These are phyloP conservation scores for Salix caprea DNA, from an alignment of 345 rosid species.

Conservation along the genomic window DNA sequence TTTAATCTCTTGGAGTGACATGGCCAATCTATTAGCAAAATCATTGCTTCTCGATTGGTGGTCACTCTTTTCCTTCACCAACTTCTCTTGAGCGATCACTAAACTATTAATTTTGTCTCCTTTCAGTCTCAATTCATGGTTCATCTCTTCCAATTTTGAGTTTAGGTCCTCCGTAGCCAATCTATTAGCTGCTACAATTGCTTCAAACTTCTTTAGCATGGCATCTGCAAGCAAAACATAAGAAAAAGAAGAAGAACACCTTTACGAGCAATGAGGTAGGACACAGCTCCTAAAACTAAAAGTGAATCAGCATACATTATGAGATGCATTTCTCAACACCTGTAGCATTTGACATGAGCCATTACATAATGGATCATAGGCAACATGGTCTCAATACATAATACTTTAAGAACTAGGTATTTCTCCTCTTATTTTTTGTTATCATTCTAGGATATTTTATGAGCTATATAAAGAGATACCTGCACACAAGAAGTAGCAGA, in stretches of 20 bases:
- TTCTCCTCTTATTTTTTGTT: background rate
- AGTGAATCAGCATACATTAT: background rate
- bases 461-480: background rate
- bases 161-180: conserved; percentile 49
- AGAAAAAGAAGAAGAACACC: background rate
- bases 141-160: conserved; percentile 51
- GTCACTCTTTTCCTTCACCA: conserved; percentile 55
- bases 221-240: conserved; percentile 43
- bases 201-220: conserved; percentile 47
- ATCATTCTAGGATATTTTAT: background rate
- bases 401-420: background rate
- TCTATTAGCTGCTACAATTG: conserved; percentile 32
- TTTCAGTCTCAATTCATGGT: conserved; percentile 44
- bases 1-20: conserved; percentile 46
- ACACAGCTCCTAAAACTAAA: background rate
- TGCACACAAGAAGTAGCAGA: background rate
- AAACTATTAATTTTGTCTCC: conserved; percentile 53
- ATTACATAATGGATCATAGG: background rate
- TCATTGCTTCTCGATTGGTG: conserved; percentile 49
- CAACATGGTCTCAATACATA: background rate
- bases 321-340: background rate
- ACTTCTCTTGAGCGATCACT: conserved; percentile 39
- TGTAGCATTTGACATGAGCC: background rate
- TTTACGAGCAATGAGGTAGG: background rate
- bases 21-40: conserved; percentile 40